Conservation (phyloP, 768 basidiomycete genomes). For the Crucibulum laeve region DNA sequence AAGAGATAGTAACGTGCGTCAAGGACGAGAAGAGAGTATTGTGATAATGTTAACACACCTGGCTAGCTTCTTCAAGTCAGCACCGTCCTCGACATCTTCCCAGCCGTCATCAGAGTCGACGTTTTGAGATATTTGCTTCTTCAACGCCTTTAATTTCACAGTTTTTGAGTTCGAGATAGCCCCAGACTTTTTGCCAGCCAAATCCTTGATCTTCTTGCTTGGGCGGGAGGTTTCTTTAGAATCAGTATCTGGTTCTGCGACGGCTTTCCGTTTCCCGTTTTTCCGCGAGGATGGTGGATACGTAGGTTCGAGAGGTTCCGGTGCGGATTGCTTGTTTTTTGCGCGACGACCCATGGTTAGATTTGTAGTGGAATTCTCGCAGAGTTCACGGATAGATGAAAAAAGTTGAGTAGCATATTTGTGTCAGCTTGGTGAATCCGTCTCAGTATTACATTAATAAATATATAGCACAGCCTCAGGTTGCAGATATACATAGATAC, state of each 20-base stretch:
- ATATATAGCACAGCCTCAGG: background rate
- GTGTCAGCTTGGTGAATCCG: background rate
- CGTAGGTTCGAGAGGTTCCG: slow-evolving; percentile 49
- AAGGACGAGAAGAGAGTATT: slow-evolving; percentile 2
- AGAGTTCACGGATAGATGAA: too few relatives aligned
- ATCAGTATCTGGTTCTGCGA: slow-evolving; percentile 25
- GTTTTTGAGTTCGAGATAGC: slow-evolving; percentile 18
- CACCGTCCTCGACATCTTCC: slow-evolving; percentile 58
- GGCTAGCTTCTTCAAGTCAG: slow-evolving; percentile 34
- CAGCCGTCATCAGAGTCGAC: slow-evolving; percentile 44
- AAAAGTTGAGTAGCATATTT: background rate
- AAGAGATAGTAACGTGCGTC: slow-evolving; percentile 31
- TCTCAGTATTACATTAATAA: background rate
- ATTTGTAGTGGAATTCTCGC: background rate
- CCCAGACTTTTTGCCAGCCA: slow-evolving; percentile 18
- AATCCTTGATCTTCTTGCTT: slow-evolving; percentile 43
- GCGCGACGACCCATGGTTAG: slow-evolving; percentile 74
- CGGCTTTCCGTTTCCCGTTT: slow-evolving; percentile 73
- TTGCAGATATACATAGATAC: too few relatives aligned
- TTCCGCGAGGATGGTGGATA: slow-evolving; percentile 44
- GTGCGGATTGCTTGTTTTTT: slow-evolving; percentile 79
- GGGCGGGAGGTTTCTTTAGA: slow-evolving; percentile 30
- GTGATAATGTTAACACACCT: slow-evolving; percentile 30
- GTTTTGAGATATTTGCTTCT: slow-evolving; percentile 14
- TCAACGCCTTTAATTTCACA: slow-evolving; percentile 31